Conservation (phyloP, 2,329 filamentous ascomycete genomes). For the Monosporascus cannonballus region DNA sequence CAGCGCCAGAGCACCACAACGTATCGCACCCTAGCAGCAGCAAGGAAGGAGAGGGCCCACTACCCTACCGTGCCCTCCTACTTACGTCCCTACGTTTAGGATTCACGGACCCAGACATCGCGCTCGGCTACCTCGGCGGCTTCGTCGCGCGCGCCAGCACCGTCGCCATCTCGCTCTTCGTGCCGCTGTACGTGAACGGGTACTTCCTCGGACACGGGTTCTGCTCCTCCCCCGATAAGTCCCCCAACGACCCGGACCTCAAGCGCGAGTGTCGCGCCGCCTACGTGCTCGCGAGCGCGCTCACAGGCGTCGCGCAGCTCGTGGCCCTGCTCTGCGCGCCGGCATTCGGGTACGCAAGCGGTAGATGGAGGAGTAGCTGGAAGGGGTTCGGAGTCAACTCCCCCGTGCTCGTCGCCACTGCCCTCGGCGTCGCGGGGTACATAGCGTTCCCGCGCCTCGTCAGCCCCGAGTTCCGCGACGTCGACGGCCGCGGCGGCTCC, state of each 20-base stretch:
- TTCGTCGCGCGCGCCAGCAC: slow-evolving; percentile 93
- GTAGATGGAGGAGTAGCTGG: slow-evolving; percentile 29
- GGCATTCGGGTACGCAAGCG: slow-evolving; percentile 76
- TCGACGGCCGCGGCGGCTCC: slow-evolving; percentile 60
- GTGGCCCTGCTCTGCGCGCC: slow-evolving; percentile 81
- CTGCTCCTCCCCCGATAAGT: slow-evolving; percentile 62
- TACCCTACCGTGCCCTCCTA: slow-evolving; percentile 56
- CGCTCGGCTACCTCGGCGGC: slow-evolving; percentile 83
- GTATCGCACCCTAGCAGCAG: neutral
- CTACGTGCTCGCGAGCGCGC: slow-evolving; percentile 78
- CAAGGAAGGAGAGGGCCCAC: slow-evolving; percentile 19
- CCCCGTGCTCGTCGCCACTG: slow-evolving; percentile 66
- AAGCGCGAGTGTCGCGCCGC: slow-evolving; percentile 81
- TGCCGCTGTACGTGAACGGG: slow-evolving; percentile 87
- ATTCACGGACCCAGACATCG: slow-evolving; percentile 69
- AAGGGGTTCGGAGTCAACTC: slow-evolving; percentile 60
- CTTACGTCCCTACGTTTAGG: slow-evolving; percentile 62
- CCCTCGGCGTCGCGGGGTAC: slow-evolving; percentile 75
- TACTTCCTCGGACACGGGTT: slow-evolving; percentile 79
- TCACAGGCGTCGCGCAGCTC: slow-evolving; percentile 86
- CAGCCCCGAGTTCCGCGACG: slow-evolving; percentile 66
- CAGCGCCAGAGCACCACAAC: slow-evolving; percentile 1
- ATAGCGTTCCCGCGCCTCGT: slow-evolving; percentile 65
- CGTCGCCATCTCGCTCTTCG: slow-evolving; percentile 90
- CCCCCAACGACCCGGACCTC: slow-evolving; percentile 57